phyloP scores from a whole-genome alignment of 257 asterid genomes.

The Osmanthus fragrans region DNA sequence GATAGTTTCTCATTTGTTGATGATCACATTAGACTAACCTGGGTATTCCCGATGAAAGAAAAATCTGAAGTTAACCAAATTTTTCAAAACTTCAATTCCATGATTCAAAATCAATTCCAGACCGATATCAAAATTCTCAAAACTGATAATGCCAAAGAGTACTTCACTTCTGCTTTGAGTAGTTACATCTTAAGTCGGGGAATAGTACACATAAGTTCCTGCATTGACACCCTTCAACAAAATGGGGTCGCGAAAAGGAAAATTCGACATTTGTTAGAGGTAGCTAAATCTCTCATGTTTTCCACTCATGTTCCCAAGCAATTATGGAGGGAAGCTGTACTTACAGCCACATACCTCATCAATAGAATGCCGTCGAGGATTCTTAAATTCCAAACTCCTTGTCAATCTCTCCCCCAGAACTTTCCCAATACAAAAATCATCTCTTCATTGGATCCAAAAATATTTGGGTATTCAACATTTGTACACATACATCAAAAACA shows the following conservation, averaged over 20 bases:
- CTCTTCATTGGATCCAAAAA: neutral
- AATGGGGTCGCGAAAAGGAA: neutral
- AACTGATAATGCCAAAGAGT: neutral
- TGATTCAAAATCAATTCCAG: neutral
- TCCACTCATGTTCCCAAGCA: neutral
- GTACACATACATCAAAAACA: neutral
- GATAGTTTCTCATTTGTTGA: neutral
- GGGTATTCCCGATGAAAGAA: constrained; percentile 8
- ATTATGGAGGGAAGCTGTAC: neutral
- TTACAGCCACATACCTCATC: neutral
- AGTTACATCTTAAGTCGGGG: neutral
- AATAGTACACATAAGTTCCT: neutral
- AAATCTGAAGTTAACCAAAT: neutral
- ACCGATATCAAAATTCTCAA: neutral
- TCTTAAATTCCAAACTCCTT: neutral
- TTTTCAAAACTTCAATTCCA: neutral
- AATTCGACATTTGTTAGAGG: neutral
- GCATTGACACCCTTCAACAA: neutral
- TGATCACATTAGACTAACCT: neutral
- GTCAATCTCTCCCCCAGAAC: neutral
- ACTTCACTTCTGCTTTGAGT: neutral
- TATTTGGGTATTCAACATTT: neutral
- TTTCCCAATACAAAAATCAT: neutral
- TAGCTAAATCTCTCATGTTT: neutral
- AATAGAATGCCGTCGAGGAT: neutral